Conservation (phyloP, 768 basidiomycete species). For the Tylopilus sp. region DNA sequence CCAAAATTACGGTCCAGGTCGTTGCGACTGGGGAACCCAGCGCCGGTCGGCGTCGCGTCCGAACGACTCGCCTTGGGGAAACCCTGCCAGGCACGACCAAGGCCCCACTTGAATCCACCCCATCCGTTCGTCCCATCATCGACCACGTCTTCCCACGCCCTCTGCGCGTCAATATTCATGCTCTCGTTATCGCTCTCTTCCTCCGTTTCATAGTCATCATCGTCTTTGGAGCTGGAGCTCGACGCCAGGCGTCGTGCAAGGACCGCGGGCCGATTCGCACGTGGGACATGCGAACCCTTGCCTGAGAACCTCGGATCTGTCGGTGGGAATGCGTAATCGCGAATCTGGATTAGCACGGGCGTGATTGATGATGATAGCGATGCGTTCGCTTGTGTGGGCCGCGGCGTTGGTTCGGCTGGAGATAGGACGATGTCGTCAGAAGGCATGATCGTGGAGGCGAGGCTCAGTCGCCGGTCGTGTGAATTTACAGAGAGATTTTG, state of each 20-base stretch:
- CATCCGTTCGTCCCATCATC: conserved; percentile 31
- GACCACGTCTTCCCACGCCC: conserved; percentile 22
- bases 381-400: background rate
- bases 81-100: conserved; percentile 38
- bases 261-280: conserved; percentile 32
- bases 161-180: background rate
- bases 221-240: conserved; percentile 14
- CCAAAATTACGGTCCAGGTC: conserved; percentile 51
- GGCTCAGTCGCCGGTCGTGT: background rate
- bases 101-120: conserved; percentile 41
- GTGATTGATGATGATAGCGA: background rate
- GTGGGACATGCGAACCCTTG: conserved; percentile 39
- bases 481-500: background rate
- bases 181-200: conserved; percentile 9
- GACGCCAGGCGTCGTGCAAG: conserved; percentile 29
- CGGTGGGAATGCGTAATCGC: conserved; percentile 46
- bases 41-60: conserved; percentile 5
- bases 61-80: conserved; percentile 11
- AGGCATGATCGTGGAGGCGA: background rate
- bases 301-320: conserved; percentile 44
- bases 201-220: conserved; percentile 6
- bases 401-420: background rate
- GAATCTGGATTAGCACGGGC: conserved; percentile 37
- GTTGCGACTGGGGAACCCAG: conserved; percentile 33
- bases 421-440: background rate